Evolutionary conservation across 73 alveolate genomes (phyloP).

Genomic region (Paramecium biaurelia): DNA sequence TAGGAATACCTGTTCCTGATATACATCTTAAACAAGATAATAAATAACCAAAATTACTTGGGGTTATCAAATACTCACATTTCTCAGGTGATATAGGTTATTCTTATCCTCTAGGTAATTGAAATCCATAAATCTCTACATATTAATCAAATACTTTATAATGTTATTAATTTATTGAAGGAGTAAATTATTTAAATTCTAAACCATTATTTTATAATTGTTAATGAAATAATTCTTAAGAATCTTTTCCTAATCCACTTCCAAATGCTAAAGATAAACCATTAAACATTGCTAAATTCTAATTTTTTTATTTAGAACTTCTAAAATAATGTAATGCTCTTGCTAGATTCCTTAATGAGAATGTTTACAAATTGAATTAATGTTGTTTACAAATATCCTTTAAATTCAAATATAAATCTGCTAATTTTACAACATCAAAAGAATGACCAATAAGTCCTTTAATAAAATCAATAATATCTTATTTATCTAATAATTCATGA

Average conservation of each 20-base stretch:
- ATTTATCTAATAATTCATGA: constrained; percentile 83
- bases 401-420: constrained; percentile 80
- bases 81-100: neutral
- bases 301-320: neutral
- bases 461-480: constrained; percentile 81
- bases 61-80: constrained; percentile 49
- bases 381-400: neutral
- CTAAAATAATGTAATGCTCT: constrained; percentile 73
- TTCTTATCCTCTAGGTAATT: constrained; percentile 35
- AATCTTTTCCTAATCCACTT: constrained; percentile 52
- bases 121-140: constrained; percentile 54
- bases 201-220: neutral
- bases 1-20: constrained; percentile 88
- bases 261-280: constrained; percentile 63
- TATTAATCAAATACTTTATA: constrained; percentile 20
- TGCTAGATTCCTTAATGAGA: constrained; percentile 76
- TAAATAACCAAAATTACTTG: constrained; percentile 50
- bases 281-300: constrained; percentile 33
- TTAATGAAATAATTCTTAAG: neutral
- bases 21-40: constrained; percentile 72
- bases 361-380: constrained; percentile 49
- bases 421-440: constrained; percentile 72
- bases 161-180: neutral
- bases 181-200: neutral
- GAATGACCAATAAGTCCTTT: constrained; percentile 75